phyloP scores from a whole-genome alignment of 164 flowering plant genomes.

The Buxus sempervirens region DNA sequence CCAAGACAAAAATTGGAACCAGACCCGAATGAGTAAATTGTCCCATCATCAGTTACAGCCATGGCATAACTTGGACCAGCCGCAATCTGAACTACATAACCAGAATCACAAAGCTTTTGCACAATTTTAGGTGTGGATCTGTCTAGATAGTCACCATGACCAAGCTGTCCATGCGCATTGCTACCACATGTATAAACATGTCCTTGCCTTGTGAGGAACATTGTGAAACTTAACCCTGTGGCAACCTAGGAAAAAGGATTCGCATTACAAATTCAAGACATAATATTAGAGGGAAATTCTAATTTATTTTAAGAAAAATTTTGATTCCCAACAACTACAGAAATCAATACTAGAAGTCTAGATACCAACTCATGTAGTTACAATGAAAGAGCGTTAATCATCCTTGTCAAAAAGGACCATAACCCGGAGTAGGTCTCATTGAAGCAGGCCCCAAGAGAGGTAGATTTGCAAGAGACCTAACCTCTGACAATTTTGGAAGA shows the following conservation, averaged over 20 bases:
- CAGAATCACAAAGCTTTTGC: conserved; percentile 45
- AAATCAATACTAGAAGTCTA: too few relatives aligned
- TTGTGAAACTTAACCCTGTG: conserved; percentile 78
- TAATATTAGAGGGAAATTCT: neutral
- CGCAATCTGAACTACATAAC: conserved; percentile 68
- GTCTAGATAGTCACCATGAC: conserved; percentile 80
- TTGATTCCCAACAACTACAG: neutral
- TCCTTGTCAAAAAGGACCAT: too few relatives aligned
- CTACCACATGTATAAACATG: conserved; percentile 80
- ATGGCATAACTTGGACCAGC: conserved; percentile 83
- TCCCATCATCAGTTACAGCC: conserved; percentile 67
- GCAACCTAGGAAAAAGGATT: conserved; percentile 63
- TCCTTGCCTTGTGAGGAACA: conserved; percentile 74
- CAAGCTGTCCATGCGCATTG: conserved; percentile 87
- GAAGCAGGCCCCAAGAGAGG: too few relatives aligned
- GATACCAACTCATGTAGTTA: too few relatives aligned
- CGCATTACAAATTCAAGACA: neutral
- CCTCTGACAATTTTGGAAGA: too few relatives aligned
- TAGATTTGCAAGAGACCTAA: too few relatives aligned
- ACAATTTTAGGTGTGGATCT: conserved; percentile 65
- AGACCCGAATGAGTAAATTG: conserved; percentile 83
- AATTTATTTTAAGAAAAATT: neutral
- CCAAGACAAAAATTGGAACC: conserved; percentile 93
- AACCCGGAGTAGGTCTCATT: too few relatives aligned
- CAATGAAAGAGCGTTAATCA: too few relatives aligned